Percentiles rank a stretch among this genome's conserved stretches.
Conservation (phyloP, 768 basidiomycete genomes). For the Lentinula edodes region DNA sequence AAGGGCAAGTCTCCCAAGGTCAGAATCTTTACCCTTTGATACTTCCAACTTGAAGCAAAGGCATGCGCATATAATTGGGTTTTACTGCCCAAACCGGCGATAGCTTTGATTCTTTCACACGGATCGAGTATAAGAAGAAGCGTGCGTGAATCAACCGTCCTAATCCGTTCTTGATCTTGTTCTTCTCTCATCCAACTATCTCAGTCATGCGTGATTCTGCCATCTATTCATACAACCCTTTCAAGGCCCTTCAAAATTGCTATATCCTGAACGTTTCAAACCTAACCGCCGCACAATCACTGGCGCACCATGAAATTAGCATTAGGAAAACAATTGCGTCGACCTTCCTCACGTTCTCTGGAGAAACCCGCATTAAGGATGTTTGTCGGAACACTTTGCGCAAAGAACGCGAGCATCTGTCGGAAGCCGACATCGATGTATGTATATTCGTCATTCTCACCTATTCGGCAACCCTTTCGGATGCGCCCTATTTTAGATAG, state of each 20-base stretch:
- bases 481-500: neutral
- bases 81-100: no score
- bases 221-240: neutral
- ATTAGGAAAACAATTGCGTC: neutral
- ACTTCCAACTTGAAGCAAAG: no score
- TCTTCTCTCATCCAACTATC: neutral
- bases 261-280: neutral
- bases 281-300: neutral
- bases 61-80: no score
- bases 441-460: neutral
- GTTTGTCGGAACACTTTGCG: neutral
- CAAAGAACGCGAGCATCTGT: neutral
- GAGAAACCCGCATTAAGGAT: neutral
- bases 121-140: no score
- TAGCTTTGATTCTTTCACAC: no score
- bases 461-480: neutral
- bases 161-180: neutral
- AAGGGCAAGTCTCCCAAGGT: no score
- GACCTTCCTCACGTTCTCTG: neutral
- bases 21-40: no score
- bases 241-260: neutral
- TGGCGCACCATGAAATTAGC: neutral
- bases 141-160: no score
- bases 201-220: neutral
- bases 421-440: neutral